These are phyloP conservation scores for Monosporozyma yasuniensis DNA, from an alignment of 805 yeast genomes.

Conservation along the genomic window DNA sequence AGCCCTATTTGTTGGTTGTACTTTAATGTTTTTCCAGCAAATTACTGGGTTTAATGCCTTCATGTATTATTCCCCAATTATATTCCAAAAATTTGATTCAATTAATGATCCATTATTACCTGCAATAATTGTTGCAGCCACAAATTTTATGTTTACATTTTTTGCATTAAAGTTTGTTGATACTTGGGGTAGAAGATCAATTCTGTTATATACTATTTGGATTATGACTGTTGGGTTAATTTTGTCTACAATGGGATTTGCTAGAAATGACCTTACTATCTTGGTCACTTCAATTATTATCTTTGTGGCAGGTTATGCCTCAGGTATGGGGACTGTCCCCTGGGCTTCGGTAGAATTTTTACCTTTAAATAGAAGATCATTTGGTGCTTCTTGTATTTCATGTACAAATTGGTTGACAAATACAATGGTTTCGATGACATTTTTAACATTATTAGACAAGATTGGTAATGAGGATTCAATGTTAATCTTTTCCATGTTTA, in stretches of 20 bases:
- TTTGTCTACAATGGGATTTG: slow-evolving; percentile 27
- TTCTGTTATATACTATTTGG: slow-evolving; percentile 37
- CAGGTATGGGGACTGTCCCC: slow-evolving; percentile 38
- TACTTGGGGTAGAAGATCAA: slow-evolving; percentile 37
- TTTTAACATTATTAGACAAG: slow-evolving; percentile 27
- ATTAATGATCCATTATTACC: slow-evolving; percentile 43
- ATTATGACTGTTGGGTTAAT: slow-evolving; percentile 32
- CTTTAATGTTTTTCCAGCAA: slow-evolving; percentile 49
- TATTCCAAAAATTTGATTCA: slow-evolving; percentile 44
- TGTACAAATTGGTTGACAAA: slow-evolving; percentile 38
- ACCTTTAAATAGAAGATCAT: slow-evolving; percentile 35
- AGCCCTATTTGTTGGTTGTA: slow-evolving; percentile 41
- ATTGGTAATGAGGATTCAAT: slow-evolving; percentile 30
- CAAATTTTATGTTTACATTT: slow-evolving; percentile 48
- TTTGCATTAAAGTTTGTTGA: slow-evolving; percentile 45
- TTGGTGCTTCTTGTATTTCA: slow-evolving; percentile 36
- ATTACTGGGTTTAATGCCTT: slow-evolving; percentile 55
- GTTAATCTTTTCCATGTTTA: slow-evolving; percentile 28
- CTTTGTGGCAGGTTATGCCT: slow-evolving; percentile 36
- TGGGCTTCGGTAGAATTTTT: slow-evolving; percentile 39
- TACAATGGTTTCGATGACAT: slow-evolving; percentile 30
- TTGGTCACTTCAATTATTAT: slow-evolving; percentile 28
- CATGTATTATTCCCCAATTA: slow-evolving; percentile 52
- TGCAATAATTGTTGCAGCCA: slow-evolving; percentile 45
- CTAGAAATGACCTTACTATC: slow-evolving; percentile 10